Conservation (phyloP, 1,139 yeast species). For the Saccharomyces hybrid region DNA sequence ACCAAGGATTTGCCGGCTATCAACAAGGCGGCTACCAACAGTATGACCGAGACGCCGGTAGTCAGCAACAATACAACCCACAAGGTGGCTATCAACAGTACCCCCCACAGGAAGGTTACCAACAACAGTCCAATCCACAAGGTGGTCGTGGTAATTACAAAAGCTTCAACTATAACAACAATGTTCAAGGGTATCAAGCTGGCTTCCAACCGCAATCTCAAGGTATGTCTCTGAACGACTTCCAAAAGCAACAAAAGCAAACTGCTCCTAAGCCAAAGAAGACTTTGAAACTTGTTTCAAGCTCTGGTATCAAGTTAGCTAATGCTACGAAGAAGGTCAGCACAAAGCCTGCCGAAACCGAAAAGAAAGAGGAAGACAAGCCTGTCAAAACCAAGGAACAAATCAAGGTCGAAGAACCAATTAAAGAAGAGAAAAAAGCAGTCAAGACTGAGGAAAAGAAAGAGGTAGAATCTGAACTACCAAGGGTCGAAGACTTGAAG, state of each 20-base stretch:
- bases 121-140: slow-evolving; percentile 17
- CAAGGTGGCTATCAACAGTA: slow-evolving; percentile 15
- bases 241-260: slow-evolving; percentile 43
- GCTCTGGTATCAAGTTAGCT: slow-evolving; percentile 62
- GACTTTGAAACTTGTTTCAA: slow-evolving; percentile 57
- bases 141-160: slow-evolving; percentile 14
- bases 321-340: slow-evolving; percentile 44
- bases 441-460: slow-evolving; percentile 9
- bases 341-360: slow-evolving; percentile 30
- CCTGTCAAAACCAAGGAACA: slow-evolving; percentile 19
- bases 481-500: slow-evolving; percentile 19
- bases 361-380: slow-evolving; percentile 14
- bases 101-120: slow-evolving; percentile 19
- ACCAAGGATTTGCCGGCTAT: slow-evolving; percentile 20
- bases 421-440: slow-evolving; percentile 9
- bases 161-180: slow-evolving; percentile 17
- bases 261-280: slow-evolving; percentile 46
- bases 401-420: slow-evolving; percentile 13
- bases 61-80: slow-evolving; percentile 18
- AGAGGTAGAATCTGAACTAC: slow-evolving; percentile 14
- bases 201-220: slow-evolving; percentile 34
- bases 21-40: slow-evolving; percentile 22
- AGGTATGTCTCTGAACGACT: slow-evolving; percentile 85
- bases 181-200: slow-evolving; percentile 20
- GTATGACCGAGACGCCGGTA: slow-evolving; percentile 17